These are phyloP conservation scores for Nakaseomyces uthaithaninus DNA, from an alignment of 1,139 yeast genomes.

Conservation along the genomic window DNA sequence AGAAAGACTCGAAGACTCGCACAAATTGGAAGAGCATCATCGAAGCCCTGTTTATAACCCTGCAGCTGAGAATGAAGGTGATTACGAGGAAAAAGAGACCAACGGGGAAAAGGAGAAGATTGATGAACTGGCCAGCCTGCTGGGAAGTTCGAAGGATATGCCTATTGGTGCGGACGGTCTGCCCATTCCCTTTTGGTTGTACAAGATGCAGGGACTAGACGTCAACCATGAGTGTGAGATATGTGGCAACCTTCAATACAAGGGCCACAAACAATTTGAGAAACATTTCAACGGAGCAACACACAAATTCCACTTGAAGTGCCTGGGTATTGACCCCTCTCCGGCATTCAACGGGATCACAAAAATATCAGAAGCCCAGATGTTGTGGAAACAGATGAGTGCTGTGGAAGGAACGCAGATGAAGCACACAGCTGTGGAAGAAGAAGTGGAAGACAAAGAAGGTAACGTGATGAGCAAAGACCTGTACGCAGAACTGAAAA, in stretches of 20 bases:
- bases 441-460: slow-evolving; percentile 80
- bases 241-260: slow-evolving; percentile 69
- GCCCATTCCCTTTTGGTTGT: slow-evolving; percentile 92
- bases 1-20: slow-evolving; percentile 43
- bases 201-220: slow-evolving; percentile 80
- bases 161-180: slow-evolving; percentile 85
- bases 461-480: slow-evolving; percentile 87
- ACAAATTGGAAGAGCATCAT: slow-evolving; percentile 41
- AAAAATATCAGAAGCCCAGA: slow-evolving; percentile 58
- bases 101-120: slow-evolving; percentile 10
- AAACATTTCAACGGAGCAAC: slow-evolving; percentile 64
- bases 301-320: slow-evolving; percentile 67
- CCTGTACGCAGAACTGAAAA: slow-evolving; percentile 75
- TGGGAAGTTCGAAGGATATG: slow-evolving; percentile 44
- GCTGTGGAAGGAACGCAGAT: slow-evolving; percentile 3
- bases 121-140: slow-evolving; percentile 24
- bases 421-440: background rate
- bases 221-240: slow-evolving; percentile 71
- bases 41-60: slow-evolving; percentile 25
- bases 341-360: slow-evolving; percentile 57
- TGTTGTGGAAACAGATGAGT: slow-evolving; percentile 45
- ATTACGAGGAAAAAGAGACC: slow-evolving; percentile 10
- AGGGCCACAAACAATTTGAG: slow-evolving; percentile 65
- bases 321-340: slow-evolving; percentile 59
- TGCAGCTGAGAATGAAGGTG: slow-evolving; percentile 23